These are phyloP conservation scores for Phytophthora fragariae DNA, from an alignment of 352 stramenopile species.

Conservation along the genomic window DNA sequence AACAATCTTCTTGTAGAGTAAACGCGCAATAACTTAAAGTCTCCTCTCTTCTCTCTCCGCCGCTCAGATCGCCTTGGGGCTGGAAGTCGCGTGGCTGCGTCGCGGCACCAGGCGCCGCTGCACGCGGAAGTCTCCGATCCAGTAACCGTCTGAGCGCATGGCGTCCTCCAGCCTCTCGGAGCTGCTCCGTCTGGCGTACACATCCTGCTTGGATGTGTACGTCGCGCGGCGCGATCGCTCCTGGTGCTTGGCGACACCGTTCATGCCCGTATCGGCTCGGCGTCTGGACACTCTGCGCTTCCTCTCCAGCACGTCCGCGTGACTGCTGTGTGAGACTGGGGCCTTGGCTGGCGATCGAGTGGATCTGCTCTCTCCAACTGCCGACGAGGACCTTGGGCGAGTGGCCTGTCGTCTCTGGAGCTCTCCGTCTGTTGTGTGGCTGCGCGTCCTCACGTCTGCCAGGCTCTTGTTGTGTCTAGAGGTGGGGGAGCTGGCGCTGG, in stretches of 20 bases:
- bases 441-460: slow-evolving; percentile 27
- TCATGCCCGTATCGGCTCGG: slow-evolving; percentile 27
- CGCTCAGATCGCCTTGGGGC: slow-evolving; percentile 36
- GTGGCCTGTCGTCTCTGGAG: slow-evolving; percentile 20
- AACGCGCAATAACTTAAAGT: slow-evolving; percentile 46
- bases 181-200: slow-evolving; percentile 32
- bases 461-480: slow-evolving; percentile 28
- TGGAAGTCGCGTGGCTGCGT: slow-evolving; percentile 25
- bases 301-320: slow-evolving; percentile 22
- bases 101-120: slow-evolving; percentile 52
- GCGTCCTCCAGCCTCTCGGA: slow-evolving; percentile 62
- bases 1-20: slow-evolving; percentile 31
- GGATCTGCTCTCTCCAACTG: slow-evolving; percentile 14
- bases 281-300: slow-evolving; percentile 43
- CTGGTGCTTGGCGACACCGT: slow-evolving; percentile 14
- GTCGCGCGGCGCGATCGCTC: slow-evolving; percentile 39
- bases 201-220: slow-evolving; percentile 39
- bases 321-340: not conserved
- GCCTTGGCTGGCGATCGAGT: not conserved
- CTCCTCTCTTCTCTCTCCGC: not conserved
- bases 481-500: not conserved
- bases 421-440: slow-evolving; percentile 28
- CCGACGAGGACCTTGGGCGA: slow-evolving; percentile 38
- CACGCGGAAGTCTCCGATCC: slow-evolving; percentile 76
- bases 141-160: slow-evolving; percentile 76